Base-by-base conservation (phyloP, 768 basidiomycete species). In the Saitozyma sp. region DNA sequence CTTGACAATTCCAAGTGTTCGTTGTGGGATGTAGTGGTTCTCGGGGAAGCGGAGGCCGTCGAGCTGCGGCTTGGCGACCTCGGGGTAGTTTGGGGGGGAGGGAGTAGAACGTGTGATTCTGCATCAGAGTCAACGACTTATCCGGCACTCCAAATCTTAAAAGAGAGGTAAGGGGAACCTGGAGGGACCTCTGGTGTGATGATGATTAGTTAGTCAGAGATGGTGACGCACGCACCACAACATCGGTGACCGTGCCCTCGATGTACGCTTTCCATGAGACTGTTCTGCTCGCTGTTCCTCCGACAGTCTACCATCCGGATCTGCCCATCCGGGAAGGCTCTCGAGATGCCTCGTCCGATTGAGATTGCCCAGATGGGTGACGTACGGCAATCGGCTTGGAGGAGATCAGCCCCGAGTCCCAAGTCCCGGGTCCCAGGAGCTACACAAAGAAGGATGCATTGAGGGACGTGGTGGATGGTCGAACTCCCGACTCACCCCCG, bases 41-140 rank as follows among this genome's bases (percentile, higher is more conserved):
- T 63, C 52, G 0, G 69, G 67, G 19, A 63, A 70, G 8, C 42
- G 29, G 5, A 70, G 54, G 43, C 52, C 37, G 8, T 50, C 17
- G 7, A 56, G 29, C 54, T 69, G 69, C 3, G 66, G 52, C 50
- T 66, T 62, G 9, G 61, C 65, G 37, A 71, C n/a, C 9, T 59
- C 46, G 6, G 65, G 58, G 51, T 75, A 69, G 56, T 75, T 75
- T 0, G 68, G 65, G 67, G 2, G 74, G 74, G 0, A 75, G 58
- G 0, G 71, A 69, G 61, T 70, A 75, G 8, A 69, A 58, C 29
- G 67, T 61, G 61, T 71, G 74, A 41, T 73, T 66, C 74, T 11
- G 64, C 62, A 37, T 59, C 61, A 4, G 70, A 68, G n/a, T 48
- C 43, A 20, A 39, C 37, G 5, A 60, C 3, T 59, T 54, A 56